phyloP scores from a whole-genome alignment of 805 yeast species.

The Myxozyma vanderwaltii region DNA sequence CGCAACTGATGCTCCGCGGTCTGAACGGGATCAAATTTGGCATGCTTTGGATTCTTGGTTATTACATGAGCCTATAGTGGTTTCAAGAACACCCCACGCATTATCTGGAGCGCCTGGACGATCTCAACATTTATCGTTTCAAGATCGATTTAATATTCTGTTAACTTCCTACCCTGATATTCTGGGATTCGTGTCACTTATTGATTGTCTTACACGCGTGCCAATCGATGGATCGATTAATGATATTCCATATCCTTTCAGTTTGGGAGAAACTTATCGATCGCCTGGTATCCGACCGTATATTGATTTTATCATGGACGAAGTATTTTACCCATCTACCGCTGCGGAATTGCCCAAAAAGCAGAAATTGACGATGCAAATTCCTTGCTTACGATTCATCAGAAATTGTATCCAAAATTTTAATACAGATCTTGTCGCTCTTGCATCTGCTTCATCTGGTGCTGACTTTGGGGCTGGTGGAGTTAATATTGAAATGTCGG shows the following conservation, averaged over 20 bases:
- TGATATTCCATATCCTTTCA: conserved; percentile 59
- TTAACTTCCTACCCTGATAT: conserved; percentile 59
- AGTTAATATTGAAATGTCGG: conserved; percentile 54
- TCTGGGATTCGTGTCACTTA: conserved; percentile 60
- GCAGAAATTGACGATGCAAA: conserved; percentile 53
- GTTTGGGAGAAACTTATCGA: conserved; percentile 63
- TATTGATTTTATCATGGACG: conserved; percentile 67
- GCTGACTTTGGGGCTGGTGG: conserved; percentile 20
- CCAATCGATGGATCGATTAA: conserved; percentile 33
- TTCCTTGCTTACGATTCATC: conserved; percentile 55
- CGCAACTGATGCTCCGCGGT: conserved; percentile 48
- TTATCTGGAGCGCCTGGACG: conserved; percentile 39
- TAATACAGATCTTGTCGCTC: conserved; percentile 54
- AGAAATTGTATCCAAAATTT: conserved; percentile 53
- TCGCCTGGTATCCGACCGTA: conserved; percentile 75
- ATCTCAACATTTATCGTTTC: conserved; percentile 43
- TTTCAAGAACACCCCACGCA: conserved; percentile 19
- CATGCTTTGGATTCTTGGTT: conserved; percentile 68
- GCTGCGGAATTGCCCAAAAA: conserved; percentile 44
- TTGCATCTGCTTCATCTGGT: conserved; percentile 53
- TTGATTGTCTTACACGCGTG: conserved; percentile 46
- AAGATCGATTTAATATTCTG: conserved; percentile 49
- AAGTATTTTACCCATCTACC: conserved; percentile 58
- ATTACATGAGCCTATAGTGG: conserved; percentile 44
- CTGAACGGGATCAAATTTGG: conserved; percentile 62